phyloP scores from a whole-genome alignment of 108 stramenopile species.

The Stephanodiscus minutulus region DNA sequence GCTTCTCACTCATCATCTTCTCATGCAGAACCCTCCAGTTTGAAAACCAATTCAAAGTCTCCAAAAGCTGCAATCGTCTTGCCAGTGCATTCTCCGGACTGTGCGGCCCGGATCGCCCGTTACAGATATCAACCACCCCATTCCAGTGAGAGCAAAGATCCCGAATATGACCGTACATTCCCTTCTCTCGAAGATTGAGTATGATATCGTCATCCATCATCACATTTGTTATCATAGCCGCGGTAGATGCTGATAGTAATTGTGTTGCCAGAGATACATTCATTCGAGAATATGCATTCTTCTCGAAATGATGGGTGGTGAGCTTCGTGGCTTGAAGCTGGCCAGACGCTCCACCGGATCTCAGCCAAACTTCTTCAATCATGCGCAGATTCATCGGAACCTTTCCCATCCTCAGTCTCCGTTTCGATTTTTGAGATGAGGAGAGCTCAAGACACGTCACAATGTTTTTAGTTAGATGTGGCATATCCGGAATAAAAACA shows the following conservation, averaged over 20 bases:
- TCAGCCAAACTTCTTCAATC: no score
- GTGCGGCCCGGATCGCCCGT: neutral
- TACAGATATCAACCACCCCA: slow-evolving; percentile 3
- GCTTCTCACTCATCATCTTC: neutral
- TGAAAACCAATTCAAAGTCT: neutral
- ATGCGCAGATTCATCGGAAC: no score
- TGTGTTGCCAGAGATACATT: neutral
- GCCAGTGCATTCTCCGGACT: slow-evolving; percentile 1
- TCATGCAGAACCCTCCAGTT: slow-evolving; percentile 15
- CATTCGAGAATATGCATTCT: slow-evolving; percentile 11
- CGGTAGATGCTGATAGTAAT: neutral
- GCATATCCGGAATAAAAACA: slow-evolving; percentile 13
- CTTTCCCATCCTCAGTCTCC: neutral
- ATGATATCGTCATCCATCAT: neutral
- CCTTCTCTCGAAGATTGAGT: neutral
- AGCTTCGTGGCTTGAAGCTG: slow-evolving; percentile 6
- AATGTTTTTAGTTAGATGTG: slow-evolving; percentile 15
- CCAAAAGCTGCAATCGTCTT: neutral
- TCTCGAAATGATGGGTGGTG: neutral
- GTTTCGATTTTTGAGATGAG: neutral
- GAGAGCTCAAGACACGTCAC: slow-evolving; percentile 5
- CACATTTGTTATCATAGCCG: neutral
- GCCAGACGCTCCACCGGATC: neutral
- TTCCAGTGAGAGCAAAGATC: slow-evolving; percentile 2
- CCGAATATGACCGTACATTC: neutral